A percentile compares a stretch with the other conserved stretches of the same genome.
Conservation (phyloP, 106 monocot genomes). For the Dioscorea zingiberensis region DNA sequence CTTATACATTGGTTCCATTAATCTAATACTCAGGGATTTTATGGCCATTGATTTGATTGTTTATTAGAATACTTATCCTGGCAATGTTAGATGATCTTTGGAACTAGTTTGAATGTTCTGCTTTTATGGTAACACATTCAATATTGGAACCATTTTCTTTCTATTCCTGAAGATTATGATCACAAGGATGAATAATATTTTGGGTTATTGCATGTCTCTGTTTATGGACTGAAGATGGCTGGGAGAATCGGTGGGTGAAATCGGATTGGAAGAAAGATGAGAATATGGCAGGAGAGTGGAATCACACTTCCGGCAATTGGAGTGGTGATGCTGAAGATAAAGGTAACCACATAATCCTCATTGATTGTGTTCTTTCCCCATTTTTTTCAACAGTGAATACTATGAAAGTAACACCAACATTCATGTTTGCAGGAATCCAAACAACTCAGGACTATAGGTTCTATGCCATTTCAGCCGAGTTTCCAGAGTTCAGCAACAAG, state of each 20-base stretch:
- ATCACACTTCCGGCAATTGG: conserved; percentile 83
- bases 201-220: not conserved
- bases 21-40: too few species aligned
- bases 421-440: conserved; percentile 45
- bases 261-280: conserved; percentile 94
- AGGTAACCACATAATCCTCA: conserved; percentile 23
- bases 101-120: too few species aligned
- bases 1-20: too few species aligned
- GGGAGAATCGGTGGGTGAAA: conserved; percentile 78
- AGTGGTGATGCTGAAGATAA: conserved; percentile 60
- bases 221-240: conserved; percentile 42
- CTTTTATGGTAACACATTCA: too few species aligned
- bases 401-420: not conserved
- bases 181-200: too few species aligned
- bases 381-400: not conserved
- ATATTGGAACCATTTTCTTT: too few species aligned
- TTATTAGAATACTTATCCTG: too few species aligned
- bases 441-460: conserved; percentile 53
- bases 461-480: conserved; percentile 68
- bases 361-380: not conserved
- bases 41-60: too few species aligned
- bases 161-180: too few species aligned
- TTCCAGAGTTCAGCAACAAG: conserved; percentile 65
- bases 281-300: conserved; percentile 71
- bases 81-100: too few species aligned